Percentiles rank a stretch among this genome's conserved stretches.
Evolutionary conservation across 2,329 filamentous ascomycete species (phyloP).

Genomic region (Nemania sp.): DNA sequence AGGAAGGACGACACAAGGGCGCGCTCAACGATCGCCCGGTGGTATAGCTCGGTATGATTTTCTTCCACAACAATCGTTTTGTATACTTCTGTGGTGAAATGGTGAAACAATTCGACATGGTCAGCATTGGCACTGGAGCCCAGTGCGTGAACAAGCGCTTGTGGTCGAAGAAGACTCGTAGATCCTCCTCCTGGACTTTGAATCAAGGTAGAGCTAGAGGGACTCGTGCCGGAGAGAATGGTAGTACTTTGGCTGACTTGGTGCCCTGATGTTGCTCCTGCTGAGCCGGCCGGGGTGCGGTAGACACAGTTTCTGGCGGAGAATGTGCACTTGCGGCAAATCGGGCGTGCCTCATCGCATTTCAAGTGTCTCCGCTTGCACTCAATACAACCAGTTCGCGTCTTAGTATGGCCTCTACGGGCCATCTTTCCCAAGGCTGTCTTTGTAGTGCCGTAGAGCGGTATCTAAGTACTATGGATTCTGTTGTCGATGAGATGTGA

Average conservation of each 20-base stretch:
- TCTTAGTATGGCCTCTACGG: constrained; percentile 1
- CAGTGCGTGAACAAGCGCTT: not conserved
- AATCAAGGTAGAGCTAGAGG: not conserved
- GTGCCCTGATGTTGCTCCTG: not conserved
- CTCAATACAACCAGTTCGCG: not conserved
- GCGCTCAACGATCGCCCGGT: not conserved
- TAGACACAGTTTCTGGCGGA: not conserved
- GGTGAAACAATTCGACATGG: not conserved
- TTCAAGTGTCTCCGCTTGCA: constrained; percentile 1
- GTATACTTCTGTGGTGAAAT: not conserved
- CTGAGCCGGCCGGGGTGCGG: not conserved
- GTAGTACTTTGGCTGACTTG: not conserved
- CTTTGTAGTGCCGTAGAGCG: not conserved
- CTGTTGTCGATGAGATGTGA: not conserved
- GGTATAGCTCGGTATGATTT: not conserved
- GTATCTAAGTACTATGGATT: not conserved
- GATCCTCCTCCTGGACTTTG: not conserved
- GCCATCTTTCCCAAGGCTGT: not conserved
- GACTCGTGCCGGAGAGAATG: not conserved
- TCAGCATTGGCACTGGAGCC: not conserved
- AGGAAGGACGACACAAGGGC: not conserved
- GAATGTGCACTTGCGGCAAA: constrained; percentile 1
- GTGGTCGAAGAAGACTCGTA: not conserved
- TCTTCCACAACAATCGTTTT: not conserved
- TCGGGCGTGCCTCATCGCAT: not conserved